These are phyloP conservation scores for Pistacia atlantica DNA, from an alignment of 345 rosid species.

Conservation along the genomic window DNA sequence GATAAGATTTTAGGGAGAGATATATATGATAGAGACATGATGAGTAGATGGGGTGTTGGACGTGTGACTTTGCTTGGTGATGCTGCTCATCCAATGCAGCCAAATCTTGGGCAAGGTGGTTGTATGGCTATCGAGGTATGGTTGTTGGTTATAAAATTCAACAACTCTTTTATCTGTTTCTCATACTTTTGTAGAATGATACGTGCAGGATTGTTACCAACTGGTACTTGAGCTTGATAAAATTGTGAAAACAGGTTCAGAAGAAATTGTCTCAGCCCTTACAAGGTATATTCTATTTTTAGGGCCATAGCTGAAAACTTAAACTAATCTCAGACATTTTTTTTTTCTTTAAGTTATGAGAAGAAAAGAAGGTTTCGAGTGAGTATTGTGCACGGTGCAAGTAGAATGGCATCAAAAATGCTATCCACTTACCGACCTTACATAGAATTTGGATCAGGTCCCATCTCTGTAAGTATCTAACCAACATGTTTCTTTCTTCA, in stretches of 20 bases:
- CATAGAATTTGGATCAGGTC: slow-evolving; percentile 15
- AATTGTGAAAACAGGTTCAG: background rate
- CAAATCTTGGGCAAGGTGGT: slow-evolving; percentile 32
- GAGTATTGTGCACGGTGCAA: slow-evolving; percentile 17
- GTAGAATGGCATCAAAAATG: slow-evolving; percentile 29
- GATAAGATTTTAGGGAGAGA: slow-evolving; percentile 21
- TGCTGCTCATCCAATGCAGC: slow-evolving; percentile 35
- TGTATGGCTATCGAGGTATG: slow-evolving; percentile 36
- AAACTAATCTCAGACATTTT: no score
- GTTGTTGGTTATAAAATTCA: no score
- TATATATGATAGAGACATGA: slow-evolving; percentile 29
- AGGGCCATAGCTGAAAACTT: no score
- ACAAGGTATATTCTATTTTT: slow-evolving; percentile 9
- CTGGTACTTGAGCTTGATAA: slow-evolving; percentile 24
- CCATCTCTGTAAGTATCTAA: no score
- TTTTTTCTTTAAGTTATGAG: background rate
- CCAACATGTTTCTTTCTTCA: background rate
- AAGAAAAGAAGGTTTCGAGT: slow-evolving; percentile 26
- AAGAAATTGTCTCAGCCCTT: slow-evolving; percentile 20
- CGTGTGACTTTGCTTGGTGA: slow-evolving; percentile 31
- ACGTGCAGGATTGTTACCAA: slow-evolving; percentile 29
- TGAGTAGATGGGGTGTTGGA: slow-evolving; percentile 25
- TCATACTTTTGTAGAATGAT: background rate
- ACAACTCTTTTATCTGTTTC: no score
- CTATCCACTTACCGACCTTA: slow-evolving; percentile 21